A percentile compares a stretch with the other conserved stretches of the same genome.
These are phyloP conservation scores for Globisporangium orthogonon DNA, from an alignment of 352 stramenopile genomes.

Conservation along the genomic window DNA sequence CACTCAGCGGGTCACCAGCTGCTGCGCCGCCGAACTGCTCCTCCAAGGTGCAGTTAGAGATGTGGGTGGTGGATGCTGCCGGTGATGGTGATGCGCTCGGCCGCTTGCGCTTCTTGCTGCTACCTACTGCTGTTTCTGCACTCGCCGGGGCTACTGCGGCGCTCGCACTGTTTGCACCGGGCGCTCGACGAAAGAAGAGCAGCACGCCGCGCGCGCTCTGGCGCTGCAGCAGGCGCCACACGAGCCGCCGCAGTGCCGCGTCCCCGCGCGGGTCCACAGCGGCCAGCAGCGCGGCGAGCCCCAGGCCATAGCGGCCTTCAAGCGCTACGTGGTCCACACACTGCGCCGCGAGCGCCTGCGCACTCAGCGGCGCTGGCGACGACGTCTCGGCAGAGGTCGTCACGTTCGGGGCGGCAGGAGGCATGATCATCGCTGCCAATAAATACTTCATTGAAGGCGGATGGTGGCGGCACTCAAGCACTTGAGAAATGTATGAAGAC, in stretches of 20 bases:
- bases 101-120: slow-evolving; percentile 58
- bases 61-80: no score
- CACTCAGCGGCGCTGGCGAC: background rate
- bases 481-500: background rate
- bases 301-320: slow-evolving; percentile 39
- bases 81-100: slow-evolving; percentile 9
- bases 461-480: background rate
- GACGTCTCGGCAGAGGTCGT: no score
- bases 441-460: background rate
- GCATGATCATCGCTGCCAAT: background rate
- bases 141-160: background rate
- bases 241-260: slow-evolving; percentile 30
- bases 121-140: background rate
- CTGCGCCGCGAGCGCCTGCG: slow-evolving; percentile 38
- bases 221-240: slow-evolving; percentile 51
- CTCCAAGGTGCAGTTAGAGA: background rate
- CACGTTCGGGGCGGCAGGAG: background rate
- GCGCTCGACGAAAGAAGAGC: slow-evolving; percentile 35
- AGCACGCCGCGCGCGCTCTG: slow-evolving; percentile 34
- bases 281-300: slow-evolving; percentile 31
- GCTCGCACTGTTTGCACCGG: background rate
- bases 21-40: background rate
- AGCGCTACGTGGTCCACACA: slow-evolving; percentile 64
- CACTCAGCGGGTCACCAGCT: background rate
- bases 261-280: slow-evolving; percentile 36